Base-by-base conservation (phyloP, 2,329 filamentous ascomycete genomes). In the Epichloe uncinata region DNA sequence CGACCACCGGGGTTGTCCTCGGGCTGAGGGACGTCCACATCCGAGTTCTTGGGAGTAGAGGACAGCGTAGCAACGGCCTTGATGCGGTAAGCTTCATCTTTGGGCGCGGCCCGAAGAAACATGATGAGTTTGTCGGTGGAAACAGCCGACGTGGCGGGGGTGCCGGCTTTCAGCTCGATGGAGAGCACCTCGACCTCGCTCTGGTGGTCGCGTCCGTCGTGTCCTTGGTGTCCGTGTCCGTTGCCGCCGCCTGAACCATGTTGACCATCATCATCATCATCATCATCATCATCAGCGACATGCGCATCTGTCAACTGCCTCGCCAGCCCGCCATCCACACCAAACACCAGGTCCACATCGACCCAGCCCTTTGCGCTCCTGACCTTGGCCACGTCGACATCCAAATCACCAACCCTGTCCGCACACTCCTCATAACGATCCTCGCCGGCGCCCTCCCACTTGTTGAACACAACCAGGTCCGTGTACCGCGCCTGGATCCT, bases 41-140 rank as follows among this genome's bases (percentile, higher is more conserved):
- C 75, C 1, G 79, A 81, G 58, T 72, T 73, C 16, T 57, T 56
- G 8, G 79, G 70, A 0, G 68, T 59, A 0, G 70, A 63, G 0
- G 72, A 68, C 2, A 75, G 70, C 1, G 73, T 73, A 12, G 79
- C 59, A 9, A 80, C 69, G 11, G 79, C 87, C 66, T 98, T 98
- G 65, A 98, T 97, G 50, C 93, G 81, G 69, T 97, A 98, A 9
- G 95, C 81, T 62, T 97, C 90, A 56, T 98, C 93, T 63, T 94
- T 95, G 1, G 89, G 85, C 0, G 91, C 85, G 0, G 79, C 68
- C 44, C 75, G 72, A 34, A 97, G 75, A 2, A 97, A 71, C 9
- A 70, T 69, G 50, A 82, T 73, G 7, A 95, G 74, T 54, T 84
- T 75, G 50, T 79, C 72, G 0, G 81, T 72, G 33, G 81, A 74